Conservation (phyloP, 78 protist species). For the Pigoraptor vietnamica region DNA sequence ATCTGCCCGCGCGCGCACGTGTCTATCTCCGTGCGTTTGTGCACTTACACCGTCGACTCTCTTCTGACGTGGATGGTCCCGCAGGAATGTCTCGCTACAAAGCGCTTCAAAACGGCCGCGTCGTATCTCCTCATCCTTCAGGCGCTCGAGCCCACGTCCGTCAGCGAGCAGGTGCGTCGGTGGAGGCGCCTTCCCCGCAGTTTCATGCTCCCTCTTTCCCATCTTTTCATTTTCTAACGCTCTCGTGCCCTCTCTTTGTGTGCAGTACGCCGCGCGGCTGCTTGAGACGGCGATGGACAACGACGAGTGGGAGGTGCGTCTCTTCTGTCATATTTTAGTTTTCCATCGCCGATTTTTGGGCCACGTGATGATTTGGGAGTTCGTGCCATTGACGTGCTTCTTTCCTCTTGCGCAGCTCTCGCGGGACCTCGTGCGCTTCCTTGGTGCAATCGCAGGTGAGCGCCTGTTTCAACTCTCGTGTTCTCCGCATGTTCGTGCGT, state of each 20-base stretch:
- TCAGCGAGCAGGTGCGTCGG: background rate
- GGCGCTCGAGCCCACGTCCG: constrained; percentile 17
- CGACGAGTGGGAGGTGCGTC: constrained; percentile 7
- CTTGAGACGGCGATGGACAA: constrained; percentile 18
- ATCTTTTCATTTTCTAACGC: background rate
- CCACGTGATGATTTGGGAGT: no score
- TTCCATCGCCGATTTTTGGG: no score
- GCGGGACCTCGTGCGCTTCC: background rate
- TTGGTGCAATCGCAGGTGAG: background rate
- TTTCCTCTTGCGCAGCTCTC: background rate
- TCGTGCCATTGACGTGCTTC: background rate
- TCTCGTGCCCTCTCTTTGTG: background rate
- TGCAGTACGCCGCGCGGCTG: constrained; percentile 16
- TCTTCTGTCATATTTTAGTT: no score
- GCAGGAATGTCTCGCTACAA: constrained; percentile 1
- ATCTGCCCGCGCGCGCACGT: background rate
- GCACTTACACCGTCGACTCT: no score
- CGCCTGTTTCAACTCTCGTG: no score
- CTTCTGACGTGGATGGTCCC: background rate
- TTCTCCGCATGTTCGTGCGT: no score
- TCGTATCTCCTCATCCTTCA: constrained; percentile 20
- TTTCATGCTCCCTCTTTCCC: background rate
- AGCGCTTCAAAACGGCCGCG: constrained; percentile 5
- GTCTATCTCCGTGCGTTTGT: no score
- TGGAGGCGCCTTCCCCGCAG: background rate